phyloP scores from a whole-genome alignment of 1,284 basidiomycete species.

The Puccinia horiana region DNA sequence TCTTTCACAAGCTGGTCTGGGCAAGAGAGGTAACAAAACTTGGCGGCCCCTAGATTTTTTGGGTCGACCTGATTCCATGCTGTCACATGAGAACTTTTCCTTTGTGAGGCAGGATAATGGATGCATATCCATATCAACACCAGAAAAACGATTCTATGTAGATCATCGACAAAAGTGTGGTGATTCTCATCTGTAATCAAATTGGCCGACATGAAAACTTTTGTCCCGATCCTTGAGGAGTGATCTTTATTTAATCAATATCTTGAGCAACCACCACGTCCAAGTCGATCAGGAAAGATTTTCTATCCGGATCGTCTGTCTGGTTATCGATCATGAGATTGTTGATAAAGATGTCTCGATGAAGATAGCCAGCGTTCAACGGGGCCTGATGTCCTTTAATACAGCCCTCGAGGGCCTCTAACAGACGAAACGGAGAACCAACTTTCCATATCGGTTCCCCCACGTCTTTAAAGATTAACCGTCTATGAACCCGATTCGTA shows the following conservation, averaged over 20 bases:
- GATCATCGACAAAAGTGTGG: neutral
- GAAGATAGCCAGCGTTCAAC: neutral
- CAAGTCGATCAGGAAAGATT: constrained; percentile 10
- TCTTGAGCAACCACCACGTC: neutral
- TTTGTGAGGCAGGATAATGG: neutral
- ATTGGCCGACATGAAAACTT: neutral
- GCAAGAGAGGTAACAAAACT: neutral
- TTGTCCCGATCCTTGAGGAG: neutral
- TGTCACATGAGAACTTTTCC: neutral
- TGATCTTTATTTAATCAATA: neutral
- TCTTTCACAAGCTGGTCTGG: neutral
- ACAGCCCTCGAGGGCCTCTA: constrained; percentile 6
- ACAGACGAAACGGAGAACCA: neutral
- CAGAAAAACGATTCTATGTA: constrained; percentile 3
- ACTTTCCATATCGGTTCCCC: neutral
- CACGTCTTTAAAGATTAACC: neutral
- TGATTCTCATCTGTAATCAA: neutral
- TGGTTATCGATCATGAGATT: neutral
- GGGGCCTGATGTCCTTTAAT: neutral
- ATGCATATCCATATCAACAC: neutral
- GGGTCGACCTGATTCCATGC: neutral
- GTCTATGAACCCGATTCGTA: neutral
- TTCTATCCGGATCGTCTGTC: neutral
- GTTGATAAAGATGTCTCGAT: neutral
- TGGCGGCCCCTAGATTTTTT: neutral